These are phyloP conservation scores for Puccinellia tenuiflora DNA, from an alignment of 176 grass and related monocot genomes.

Conservation along the genomic window DNA sequence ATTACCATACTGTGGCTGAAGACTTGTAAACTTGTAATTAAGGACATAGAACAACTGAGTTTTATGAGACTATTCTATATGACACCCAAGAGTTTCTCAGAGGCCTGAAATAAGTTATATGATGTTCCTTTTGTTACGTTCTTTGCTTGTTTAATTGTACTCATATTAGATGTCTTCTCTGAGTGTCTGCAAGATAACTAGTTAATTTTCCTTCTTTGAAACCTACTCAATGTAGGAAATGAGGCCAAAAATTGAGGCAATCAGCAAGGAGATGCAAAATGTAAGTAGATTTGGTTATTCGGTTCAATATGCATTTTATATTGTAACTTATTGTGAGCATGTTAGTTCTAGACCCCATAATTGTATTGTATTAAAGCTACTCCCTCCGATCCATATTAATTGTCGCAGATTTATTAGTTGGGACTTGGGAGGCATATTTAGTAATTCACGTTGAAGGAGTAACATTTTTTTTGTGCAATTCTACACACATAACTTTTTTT, in stretches of 20 bases:
- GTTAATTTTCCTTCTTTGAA: background rate
- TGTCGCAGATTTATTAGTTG: no score
- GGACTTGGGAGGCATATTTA: no score
- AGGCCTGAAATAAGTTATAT: background rate
- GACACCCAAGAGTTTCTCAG: background rate
- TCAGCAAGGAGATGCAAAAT: constrained; percentile 50
- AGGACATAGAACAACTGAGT: background rate
- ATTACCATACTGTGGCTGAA: background rate
- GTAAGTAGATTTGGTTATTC: constrained; percentile 36
- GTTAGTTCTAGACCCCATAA: background rate
- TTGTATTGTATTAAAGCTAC: no score
- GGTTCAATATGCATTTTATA: background rate
- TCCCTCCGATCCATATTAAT: no score
- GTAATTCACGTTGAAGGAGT: no score
- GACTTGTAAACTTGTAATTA: background rate
- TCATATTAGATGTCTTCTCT: background rate
- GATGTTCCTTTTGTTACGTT: background rate
- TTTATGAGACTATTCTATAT: background rate
- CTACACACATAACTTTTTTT: background rate
- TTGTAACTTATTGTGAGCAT: background rate
- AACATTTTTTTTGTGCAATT: background rate
- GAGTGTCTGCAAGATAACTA: background rate
- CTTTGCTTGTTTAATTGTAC: background rate
- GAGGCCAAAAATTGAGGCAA: constrained; percentile 67
- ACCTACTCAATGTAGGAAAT: constrained; percentile 38